Evolutionary conservation across 148 eudicot genomes (phyloP).

Genomic region (Mesembryanthemum crystallinum): DNA sequence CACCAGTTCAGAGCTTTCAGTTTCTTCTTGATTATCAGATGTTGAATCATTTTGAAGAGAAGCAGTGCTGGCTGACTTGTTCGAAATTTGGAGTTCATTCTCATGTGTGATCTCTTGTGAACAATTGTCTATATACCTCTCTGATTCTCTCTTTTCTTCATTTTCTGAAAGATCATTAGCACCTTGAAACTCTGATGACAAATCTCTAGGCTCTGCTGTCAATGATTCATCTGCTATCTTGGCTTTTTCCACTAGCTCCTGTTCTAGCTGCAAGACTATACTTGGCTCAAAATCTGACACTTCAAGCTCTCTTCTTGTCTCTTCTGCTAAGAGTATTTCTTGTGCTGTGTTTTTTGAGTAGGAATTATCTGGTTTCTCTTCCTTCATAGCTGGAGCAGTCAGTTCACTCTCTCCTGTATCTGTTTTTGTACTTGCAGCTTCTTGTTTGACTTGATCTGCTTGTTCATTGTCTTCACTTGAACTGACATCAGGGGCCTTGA

Average conservation of each 20-base stretch:
- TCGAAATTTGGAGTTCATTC: not conserved
- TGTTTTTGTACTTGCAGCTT: not conserved
- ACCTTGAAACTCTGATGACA: conserved; percentile 19
- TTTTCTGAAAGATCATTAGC: conserved; percentile 13
- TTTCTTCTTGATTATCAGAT: conserved; percentile 2
- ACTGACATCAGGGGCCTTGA: conserved; percentile 11
- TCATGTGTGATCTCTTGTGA: conserved; percentile 13
- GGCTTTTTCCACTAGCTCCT: conserved; percentile 13
- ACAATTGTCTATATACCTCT: not conserved
- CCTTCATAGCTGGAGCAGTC: not conserved
- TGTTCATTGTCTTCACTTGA: conserved; percentile 11
- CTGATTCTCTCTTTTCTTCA: not conserved
- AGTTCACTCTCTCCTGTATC: conserved; percentile 10
- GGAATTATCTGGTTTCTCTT: conserved; percentile 9
- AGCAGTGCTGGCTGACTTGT: conserved; percentile 3
- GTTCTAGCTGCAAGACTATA: conserved; percentile 5
- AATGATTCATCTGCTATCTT: conserved; percentile 12
- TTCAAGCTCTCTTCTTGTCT: conserved; percentile 17
- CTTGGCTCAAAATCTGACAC: conserved; percentile 6
- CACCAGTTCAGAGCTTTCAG: conserved; percentile 13
- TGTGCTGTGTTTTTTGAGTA: conserved; percentile 1
- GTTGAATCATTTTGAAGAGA: conserved; percentile 4
- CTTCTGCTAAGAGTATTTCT: conserved; percentile 10
- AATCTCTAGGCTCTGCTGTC: conserved; percentile 10
- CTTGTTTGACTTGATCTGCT: conserved; percentile 5